phyloP scores from a whole-genome alignment of 805 yeast species.

The Wickerhamomyces subpelliculosus region DNA sequence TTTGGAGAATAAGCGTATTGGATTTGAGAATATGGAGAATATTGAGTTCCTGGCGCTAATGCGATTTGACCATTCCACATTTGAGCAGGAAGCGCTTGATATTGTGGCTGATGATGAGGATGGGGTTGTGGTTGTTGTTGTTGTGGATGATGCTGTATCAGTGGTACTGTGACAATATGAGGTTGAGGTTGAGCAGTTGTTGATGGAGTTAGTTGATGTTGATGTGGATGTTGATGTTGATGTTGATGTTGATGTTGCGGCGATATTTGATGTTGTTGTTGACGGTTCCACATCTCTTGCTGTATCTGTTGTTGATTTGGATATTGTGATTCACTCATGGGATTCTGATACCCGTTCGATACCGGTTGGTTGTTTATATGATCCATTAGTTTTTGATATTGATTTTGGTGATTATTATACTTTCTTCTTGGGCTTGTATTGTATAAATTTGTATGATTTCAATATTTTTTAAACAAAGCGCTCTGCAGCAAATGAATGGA shows the following conservation, averaged over 20 bases:
- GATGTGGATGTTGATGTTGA: background rate
- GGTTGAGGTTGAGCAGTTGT: background rate
- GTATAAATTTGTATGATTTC: too few relatives aligned
- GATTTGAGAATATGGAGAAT: background rate
- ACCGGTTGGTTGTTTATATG: too few relatives aligned
- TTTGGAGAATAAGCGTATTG: background rate
- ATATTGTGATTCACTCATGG: too few relatives aligned
- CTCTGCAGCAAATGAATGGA: too few relatives aligned
- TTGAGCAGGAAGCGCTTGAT: background rate
- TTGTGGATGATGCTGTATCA: constrained; percentile 3
- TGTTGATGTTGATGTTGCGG: background rate
- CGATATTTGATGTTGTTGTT: background rate
- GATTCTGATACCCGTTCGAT: too few relatives aligned
- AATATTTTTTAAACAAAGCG: too few relatives aligned
- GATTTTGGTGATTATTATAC: too few relatives aligned
- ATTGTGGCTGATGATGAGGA: background rate
- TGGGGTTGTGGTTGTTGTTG: background rate
- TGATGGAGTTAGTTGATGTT: constrained; percentile 2
- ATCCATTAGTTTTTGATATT: too few relatives aligned
- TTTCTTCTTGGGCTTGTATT: too few relatives aligned
- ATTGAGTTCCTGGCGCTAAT: background rate
- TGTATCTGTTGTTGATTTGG: background rate
- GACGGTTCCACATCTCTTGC: background rate
- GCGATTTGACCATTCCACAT: background rate
- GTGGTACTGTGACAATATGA: too few relatives aligned